A percentile compares a stretch with the other conserved stretches of the same genome.
phyloP scores from a whole-genome alignment of 2,329 filamentous ascomycete genomes.

The Seiridium unicorne region DNA sequence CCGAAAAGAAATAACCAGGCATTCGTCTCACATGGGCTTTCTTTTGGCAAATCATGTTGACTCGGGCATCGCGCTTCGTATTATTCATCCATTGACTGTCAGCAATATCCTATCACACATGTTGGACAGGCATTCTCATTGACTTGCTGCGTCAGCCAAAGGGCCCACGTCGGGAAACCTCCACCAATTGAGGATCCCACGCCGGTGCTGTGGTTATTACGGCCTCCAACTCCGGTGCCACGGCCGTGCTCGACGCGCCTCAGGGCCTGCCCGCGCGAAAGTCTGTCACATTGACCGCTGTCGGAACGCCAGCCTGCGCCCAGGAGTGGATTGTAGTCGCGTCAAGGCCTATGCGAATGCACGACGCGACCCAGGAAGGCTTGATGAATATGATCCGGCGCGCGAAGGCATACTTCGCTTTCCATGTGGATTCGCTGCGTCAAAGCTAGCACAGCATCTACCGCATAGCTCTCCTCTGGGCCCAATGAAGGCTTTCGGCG shows the following conservation, averaged over 20 bases:
- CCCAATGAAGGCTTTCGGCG: too few relatives aligned
- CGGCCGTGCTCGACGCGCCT: neutral
- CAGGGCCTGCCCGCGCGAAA: neutral
- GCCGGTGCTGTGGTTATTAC: neutral
- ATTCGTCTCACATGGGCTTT: neutral
- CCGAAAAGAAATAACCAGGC: slow-evolving; percentile 1
- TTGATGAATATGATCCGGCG: too few relatives aligned
- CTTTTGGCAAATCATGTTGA: neutral
- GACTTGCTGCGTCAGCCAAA: slow-evolving; percentile 4
- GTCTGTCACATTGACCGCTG: neutral
- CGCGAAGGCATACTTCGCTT: too few relatives aligned
- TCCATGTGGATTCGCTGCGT: too few relatives aligned
- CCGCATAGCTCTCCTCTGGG: too few relatives aligned
- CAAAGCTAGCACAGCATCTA: too few relatives aligned
- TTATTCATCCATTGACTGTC: neutral
- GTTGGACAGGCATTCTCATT: neutral
- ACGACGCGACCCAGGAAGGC: neutral
- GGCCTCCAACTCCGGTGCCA: neutral
- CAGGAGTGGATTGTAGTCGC: neutral
- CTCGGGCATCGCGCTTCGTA: slow-evolving; percentile 1
- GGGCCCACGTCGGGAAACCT: slow-evolving; percentile 6
- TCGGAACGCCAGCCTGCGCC: neutral
- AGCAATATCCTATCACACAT: neutral
- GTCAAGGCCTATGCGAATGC: neutral
- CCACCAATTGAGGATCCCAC: slow-evolving; percentile 4